These are phyloP conservation scores for Mycena olivaceomarginata DNA, from an alignment of 768 basidiomycete species.

Conservation along the genomic window DNA sequence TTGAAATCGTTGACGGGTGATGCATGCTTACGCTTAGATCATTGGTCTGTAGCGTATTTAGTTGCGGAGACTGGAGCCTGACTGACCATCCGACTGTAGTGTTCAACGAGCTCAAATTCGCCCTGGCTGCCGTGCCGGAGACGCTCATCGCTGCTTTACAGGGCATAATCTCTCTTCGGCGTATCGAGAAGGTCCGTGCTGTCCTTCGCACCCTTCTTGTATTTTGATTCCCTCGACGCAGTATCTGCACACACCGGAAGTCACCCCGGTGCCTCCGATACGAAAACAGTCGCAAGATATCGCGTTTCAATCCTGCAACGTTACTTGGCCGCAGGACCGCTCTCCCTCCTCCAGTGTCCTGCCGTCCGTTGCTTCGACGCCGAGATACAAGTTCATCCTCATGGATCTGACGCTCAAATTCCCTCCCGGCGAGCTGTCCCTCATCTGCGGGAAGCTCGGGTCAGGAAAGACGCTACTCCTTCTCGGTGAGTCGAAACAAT, in stretches of 20 bases:
- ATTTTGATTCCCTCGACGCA: neutral
- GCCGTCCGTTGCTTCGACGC: slow-evolving; percentile 80
- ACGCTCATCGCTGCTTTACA: slow-evolving; percentile 92
- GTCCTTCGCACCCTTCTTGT: neutral
- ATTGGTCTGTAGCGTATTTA: slow-evolving; percentile 45
- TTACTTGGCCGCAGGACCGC: slow-evolving; percentile 94
- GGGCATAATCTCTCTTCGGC: slow-evolving; percentile 89
- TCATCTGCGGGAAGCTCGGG: slow-evolving; percentile 93
- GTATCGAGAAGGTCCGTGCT: slow-evolving; percentile 81
- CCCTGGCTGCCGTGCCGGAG: slow-evolving; percentile 91
- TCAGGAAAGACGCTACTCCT: slow-evolving; percentile 92
- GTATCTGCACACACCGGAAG: slow-evolving; percentile 86
- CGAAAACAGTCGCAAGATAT: slow-evolving; percentile 76
- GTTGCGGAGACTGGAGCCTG: too few relatives aligned
- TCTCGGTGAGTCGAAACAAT: slow-evolving; percentile 62
- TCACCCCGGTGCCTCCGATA: slow-evolving; percentile 76
- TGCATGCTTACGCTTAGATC: neutral
- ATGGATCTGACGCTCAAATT: slow-evolving; percentile 86
- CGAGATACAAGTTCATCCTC: slow-evolving; percentile 86
- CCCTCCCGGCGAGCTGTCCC: slow-evolving; percentile 85
- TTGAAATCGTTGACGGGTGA: too few relatives aligned
- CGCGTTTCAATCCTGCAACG: slow-evolving; percentile 88
- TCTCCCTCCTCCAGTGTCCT: slow-evolving; percentile 61
- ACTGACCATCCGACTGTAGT: slow-evolving; percentile 62
- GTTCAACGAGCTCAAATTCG: slow-evolving; percentile 92